A percentile compares a stretch with the other conserved stretches of the same genome.
Conservation (phyloP, 345 rosid species). For the Sonneratia alba region DNA sequence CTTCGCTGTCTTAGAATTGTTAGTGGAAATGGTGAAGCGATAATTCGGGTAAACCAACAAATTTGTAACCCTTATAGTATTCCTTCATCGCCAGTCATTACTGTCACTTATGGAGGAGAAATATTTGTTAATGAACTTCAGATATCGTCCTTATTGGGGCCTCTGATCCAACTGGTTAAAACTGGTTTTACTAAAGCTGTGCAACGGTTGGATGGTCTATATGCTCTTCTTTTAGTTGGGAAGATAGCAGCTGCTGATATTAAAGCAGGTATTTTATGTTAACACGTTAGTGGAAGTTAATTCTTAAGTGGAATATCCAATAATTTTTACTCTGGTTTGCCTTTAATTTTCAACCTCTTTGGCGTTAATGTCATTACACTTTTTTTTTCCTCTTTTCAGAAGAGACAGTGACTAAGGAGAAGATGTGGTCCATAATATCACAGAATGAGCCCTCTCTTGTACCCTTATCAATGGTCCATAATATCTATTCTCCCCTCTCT, state of each 20-base stretch:
- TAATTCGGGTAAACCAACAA: slow-evolving; percentile 40
- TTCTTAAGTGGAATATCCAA: background rate
- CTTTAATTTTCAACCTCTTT: slow-evolving; percentile 4
- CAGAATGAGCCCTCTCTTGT: slow-evolving; percentile 85
- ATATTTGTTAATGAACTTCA: slow-evolving; percentile 21
- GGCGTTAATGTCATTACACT: slow-evolving; percentile 9
- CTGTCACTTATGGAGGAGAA: slow-evolving; percentile 8
- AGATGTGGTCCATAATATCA: slow-evolving; percentile 78
- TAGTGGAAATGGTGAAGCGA: slow-evolving; percentile 58
- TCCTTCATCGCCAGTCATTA: slow-evolving; percentile 4
- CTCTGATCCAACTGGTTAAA: slow-evolving; percentile 84
- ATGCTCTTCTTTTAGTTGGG: slow-evolving; percentile 69
- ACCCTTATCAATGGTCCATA: slow-evolving; percentile 44
- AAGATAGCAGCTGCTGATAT: slow-evolving; percentile 81
- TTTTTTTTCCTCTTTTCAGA: slow-evolving; percentile 34
- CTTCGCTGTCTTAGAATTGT: slow-evolving; percentile 63
- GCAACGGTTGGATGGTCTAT: slow-evolving; percentile 90
- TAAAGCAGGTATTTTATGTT: slow-evolving; percentile 65
- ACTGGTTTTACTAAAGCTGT: slow-evolving; percentile 82
- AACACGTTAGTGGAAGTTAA: background rate
- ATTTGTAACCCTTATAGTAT: slow-evolving; percentile 1
- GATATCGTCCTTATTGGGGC: slow-evolving; percentile 72
- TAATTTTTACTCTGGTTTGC: slow-evolving; percentile 2
- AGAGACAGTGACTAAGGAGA: slow-evolving; percentile 80
- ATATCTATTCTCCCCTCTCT: slow-evolving; percentile 10